Conservation (phyloP, 1,284 basidiomycete species). For the Sutorius eximius region DNA sequence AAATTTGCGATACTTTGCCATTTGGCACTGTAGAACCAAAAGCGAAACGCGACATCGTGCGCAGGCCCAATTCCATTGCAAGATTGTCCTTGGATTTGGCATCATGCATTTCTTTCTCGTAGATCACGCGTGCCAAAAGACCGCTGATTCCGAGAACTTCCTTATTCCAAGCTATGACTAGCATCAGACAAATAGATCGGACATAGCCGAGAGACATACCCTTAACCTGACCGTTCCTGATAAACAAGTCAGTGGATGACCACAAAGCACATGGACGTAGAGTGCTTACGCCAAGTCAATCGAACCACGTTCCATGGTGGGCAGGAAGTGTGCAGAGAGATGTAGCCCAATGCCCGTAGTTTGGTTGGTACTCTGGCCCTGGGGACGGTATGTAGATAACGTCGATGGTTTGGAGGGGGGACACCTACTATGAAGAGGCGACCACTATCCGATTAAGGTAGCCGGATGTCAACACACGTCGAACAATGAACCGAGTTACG, state of each 20-base stretch:
- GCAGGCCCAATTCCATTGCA: slow-evolving; percentile 61
- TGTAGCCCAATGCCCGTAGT: slow-evolving; percentile 93
- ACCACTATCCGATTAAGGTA: slow-evolving; percentile 1
- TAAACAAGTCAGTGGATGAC: slow-evolving; percentile 1
- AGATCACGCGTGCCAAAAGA: slow-evolving; percentile 78
- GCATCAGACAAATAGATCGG: not conserved
- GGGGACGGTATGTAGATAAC: not conserved
- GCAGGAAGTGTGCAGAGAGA: slow-evolving; percentile 89
- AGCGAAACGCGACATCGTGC: slow-evolving; percentile 85
- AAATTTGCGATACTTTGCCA: slow-evolving; percentile 65
- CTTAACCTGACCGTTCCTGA: slow-evolving; percentile 73
- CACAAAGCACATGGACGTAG: not conserved
- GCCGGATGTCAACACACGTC: not conserved
- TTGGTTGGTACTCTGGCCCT: slow-evolving; percentile 85
- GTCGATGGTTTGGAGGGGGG: not conserved
- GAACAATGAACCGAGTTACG: not conserved
- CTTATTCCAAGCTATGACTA: slow-evolving; percentile 73
- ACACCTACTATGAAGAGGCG: slow-evolving; percentile 70
- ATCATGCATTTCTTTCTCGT: slow-evolving; percentile 76
- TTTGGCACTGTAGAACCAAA: slow-evolving; percentile 85
- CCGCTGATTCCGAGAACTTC: slow-evolving; percentile 84
- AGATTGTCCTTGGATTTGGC: slow-evolving; percentile 44
- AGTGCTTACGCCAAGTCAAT: slow-evolving; percentile 78
- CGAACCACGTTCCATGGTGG: slow-evolving; percentile 93
- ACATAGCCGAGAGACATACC: slow-evolving; percentile 40